Conservation (phyloP, 2,329 filamentous ascomycete genomes). For the Verticillium tricorpus region DNA sequence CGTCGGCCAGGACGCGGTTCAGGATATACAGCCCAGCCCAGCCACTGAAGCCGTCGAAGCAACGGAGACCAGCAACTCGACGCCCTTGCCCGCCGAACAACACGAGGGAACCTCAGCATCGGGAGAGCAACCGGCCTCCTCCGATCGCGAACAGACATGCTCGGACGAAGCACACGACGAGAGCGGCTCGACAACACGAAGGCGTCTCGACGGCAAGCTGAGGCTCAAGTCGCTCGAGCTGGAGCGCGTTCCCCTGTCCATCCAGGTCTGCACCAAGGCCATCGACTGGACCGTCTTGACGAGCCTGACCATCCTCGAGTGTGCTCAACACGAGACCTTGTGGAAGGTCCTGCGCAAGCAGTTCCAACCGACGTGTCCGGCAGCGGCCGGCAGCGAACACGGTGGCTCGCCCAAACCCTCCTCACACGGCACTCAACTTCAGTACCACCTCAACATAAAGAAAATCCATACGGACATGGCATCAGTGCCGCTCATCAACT, state of each 20-base stretch:
- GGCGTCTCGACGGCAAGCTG: constrained; percentile 52
- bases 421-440: constrained; percentile 22
- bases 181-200: constrained; percentile 19
- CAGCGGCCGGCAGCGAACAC: constrained; percentile 21
- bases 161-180: background rate
- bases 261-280: constrained; percentile 63
- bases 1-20: background rate
- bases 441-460: constrained; percentile 64
- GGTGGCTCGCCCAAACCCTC: background rate
- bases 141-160: background rate
- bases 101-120: background rate
- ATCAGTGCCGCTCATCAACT: constrained; percentile 63
- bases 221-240: constrained; percentile 69
- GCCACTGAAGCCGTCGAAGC: background rate
- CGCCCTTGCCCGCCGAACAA: background rate
- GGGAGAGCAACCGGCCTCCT: background rate
- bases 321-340: constrained; percentile 66
- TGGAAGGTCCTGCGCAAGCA: constrained; percentile 68
- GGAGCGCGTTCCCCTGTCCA: constrained; percentile 69
- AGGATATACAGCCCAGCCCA: background rate
- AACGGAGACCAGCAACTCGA: background rate
- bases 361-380: constrained; percentile 41
- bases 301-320: constrained; percentile 69
- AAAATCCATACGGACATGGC: constrained; percentile 72
- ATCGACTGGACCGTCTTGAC: constrained; percentile 73